Conservation (phyloP, 1,284 basidiomycete species). For the Ganoderma lingzhi region DNA sequence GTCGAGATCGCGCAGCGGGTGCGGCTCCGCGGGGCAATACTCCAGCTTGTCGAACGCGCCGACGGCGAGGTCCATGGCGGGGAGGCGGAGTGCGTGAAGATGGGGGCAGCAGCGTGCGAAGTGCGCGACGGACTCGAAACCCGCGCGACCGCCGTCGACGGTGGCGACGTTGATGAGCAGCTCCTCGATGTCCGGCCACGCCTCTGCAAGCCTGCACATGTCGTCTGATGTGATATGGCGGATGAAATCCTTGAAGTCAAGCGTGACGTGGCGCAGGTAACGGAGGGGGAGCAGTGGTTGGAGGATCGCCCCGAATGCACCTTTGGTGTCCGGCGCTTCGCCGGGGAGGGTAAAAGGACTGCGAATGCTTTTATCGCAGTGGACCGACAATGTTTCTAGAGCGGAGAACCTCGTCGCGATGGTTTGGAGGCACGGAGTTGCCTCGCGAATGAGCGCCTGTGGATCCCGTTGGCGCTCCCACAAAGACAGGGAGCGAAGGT, state of each 20-base stretch:
- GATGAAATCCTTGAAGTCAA: not conserved
- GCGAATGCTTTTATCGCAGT: too few species aligned
- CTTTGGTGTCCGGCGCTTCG: not conserved
- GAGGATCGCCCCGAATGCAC: not conserved
- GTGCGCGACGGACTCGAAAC: slow-evolving; percentile 13
- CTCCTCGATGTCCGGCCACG: slow-evolving; percentile 13
- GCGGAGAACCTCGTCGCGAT: not conserved
- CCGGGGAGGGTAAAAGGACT: too few species aligned
- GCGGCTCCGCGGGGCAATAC: slow-evolving; percentile 2
- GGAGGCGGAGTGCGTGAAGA: slow-evolving; percentile 6
- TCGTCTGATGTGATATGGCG: not conserved
- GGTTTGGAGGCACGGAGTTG: not conserved
- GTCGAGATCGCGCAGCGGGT: slow-evolving; percentile 6
- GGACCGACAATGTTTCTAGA: not conserved
- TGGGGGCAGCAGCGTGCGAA: slow-evolving; percentile 10
- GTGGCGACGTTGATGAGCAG: slow-evolving; percentile 7
- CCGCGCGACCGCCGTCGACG: slow-evolving; percentile 1
- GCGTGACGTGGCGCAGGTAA: not conserved
- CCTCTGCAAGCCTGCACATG: not conserved
- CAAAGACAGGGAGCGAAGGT: not conserved
- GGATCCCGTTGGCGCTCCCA: not conserved
- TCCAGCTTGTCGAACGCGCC: not conserved
- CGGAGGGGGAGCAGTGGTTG: not conserved
- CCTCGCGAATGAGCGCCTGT: not conserved
- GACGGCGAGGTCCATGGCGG: slow-evolving; percentile 9